Evolutionary conservation across 495 filamentous ascomycete genomes (phyloP), one percentile per base, ranked within the genome.

Genomic region (Penicillium daleae): DNA sequence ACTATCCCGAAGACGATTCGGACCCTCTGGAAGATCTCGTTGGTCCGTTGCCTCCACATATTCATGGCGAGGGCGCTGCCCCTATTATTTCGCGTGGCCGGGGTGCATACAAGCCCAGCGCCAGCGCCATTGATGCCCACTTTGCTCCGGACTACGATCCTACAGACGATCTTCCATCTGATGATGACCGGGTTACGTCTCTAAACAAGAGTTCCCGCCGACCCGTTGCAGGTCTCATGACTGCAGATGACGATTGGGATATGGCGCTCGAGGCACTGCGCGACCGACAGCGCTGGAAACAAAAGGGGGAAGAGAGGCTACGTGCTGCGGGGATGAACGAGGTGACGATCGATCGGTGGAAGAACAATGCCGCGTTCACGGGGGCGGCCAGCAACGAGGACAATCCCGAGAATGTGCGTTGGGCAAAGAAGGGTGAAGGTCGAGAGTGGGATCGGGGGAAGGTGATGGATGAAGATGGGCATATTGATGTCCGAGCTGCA

Each of bases 401-500:
- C 62, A 73, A 62, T 17, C 73, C 78, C 57, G 88, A 89, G 32
- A 86, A 92, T 69, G 89, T 96, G 13, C 82, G 75, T 64, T 99
- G 95, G 94, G 82, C 82, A 48, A 90, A 87, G 71, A 86, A 83
- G 49, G 93, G 92, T 0, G 90, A 92, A 62, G 81, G 85, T n/a
- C 84, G 92, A 37, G 94, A 96, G 70, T 97, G 93, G 93, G 93
- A 98, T 82, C 81, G 87, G 8, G 91, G 91, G 19, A 97, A 97
- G 70, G 85, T 91, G 33, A 75, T 92, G 37, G 84, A 87, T 62
- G 83, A 81, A 13, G 82, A 89, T 57, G 89, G 88, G 1, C 76
- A 83, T 62, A 79, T 86, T 58, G 76, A 80, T 56, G 70, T 87
- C 22, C 81, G 80, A 57, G 81, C 84, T 26, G 53, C 68, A 56